These are phyloP conservation scores for Saitozyma sp. DNA, from an alignment of 768 basidiomycete species.

Conservation along the genomic window DNA sequence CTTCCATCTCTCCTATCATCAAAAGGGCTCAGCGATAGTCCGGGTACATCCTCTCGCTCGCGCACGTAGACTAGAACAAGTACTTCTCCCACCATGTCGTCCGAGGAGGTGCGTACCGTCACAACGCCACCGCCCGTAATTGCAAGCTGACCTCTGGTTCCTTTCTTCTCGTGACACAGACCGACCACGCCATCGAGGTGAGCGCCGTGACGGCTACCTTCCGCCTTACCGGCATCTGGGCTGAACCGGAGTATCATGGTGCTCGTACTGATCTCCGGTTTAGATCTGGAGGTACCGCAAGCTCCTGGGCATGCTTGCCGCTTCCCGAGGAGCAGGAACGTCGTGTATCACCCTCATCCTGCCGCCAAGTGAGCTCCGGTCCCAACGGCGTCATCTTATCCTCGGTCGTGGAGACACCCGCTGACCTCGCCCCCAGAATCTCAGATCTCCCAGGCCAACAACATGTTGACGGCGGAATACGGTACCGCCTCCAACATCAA, in stretches of 20 bases:
- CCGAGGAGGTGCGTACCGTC: slow-evolving; percentile 12
- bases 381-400: not conserved
- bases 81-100: slow-evolving; percentile 10
- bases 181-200: slow-evolving; percentile 45
- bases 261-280: slow-evolving; percentile 51
- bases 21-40: too few species aligned
- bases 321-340: slow-evolving; percentile 92
- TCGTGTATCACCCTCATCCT: slow-evolving; percentile 99
- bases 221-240: not conserved
- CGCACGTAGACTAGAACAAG: not conserved
- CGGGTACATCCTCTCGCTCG: not conserved
- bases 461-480: slow-evolving; percentile 97
- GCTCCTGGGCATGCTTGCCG: slow-evolving; percentile 95
- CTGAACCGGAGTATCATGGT: too few species aligned
- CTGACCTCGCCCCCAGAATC: slow-evolving; percentile 34
- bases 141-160: too few species aligned
- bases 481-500: slow-evolving; percentile 99
- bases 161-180: slow-evolving; percentile 11
- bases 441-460: slow-evolving; percentile 90
- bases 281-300: slow-evolving; percentile 84
- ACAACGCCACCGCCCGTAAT: too few species aligned
- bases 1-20: slow-evolving; percentile 1
- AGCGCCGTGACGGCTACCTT: not conserved
- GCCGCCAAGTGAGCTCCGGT: slow-evolving; percentile 64
- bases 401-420: not conserved